Conservation (phyloP, 2,329 filamentous ascomycete species). For the Penicillium sp. region DNA sequence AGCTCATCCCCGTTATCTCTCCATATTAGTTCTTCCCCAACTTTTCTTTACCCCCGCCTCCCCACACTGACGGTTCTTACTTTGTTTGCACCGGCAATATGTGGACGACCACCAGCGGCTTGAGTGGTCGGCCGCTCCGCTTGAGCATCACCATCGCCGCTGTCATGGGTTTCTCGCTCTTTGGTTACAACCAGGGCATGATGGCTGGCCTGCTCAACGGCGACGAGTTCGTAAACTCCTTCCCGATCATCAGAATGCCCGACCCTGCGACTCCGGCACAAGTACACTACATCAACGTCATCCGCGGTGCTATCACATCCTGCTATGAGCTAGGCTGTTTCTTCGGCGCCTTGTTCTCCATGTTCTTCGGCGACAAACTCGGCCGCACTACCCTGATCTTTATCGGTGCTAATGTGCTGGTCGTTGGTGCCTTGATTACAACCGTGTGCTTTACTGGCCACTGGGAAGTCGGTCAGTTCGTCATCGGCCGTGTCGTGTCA, state of each 20-base stretch:
- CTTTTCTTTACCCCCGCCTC: neutral
- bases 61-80: conserved; percentile 3
- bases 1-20: neutral
- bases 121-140: conserved; percentile 18
- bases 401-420: conserved; percentile 51
- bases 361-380: conserved; percentile 19
- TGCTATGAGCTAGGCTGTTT: conserved; percentile 50
- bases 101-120: conserved; percentile 24
- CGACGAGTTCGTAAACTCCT: conserved; percentile 15
- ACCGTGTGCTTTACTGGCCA: conserved; percentile 11
- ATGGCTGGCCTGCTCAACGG: conserved; percentile 22
- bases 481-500: conserved; percentile 29
- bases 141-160: conserved; percentile 24
- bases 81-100: conserved; percentile 17
- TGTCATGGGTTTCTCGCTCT: conserved; percentile 49
- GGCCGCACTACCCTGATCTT: conserved; percentile 45
- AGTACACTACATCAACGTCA: conserved; percentile 30
- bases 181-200: conserved; percentile 27
- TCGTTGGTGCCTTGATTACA: conserved; percentile 23
- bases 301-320: conserved; percentile 49
- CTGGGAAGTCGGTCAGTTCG: conserved; percentile 35
- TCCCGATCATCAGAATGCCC: conserved; percentile 13
- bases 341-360: conserved; percentile 25
- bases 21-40: neutral
- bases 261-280: conserved; percentile 31